These are phyloP conservation scores for Aureobasidium pullulans DNA, from an alignment of 2,329 filamentous ascomycete genomes.

Conservation along the genomic window DNA sequence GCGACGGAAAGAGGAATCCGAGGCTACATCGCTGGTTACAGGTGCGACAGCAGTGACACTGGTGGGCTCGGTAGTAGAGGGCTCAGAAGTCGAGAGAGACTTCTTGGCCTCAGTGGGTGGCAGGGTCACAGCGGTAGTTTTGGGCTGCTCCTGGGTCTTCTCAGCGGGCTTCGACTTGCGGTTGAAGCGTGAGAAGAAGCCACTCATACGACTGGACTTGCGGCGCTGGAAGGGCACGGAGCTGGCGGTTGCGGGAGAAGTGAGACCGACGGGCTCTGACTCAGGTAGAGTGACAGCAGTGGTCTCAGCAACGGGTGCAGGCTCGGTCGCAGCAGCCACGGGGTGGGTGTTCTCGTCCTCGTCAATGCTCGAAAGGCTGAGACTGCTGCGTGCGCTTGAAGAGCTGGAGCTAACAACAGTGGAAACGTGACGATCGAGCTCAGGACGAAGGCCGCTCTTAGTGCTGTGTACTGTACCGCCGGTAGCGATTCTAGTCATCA, in stretches of 20 bases:
- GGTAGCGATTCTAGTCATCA: background rate
- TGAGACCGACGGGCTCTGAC: background rate
- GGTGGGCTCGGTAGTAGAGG: background rate
- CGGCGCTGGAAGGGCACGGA: slow-evolving; percentile 15
- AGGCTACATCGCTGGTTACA: slow-evolving; percentile 5
- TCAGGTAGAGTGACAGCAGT: background rate
- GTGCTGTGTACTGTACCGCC: slow-evolving; percentile 2
- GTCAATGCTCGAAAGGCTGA: slow-evolving; percentile 15
- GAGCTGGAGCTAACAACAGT: slow-evolving; percentile 21
- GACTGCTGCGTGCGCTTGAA: slow-evolving; percentile 2
- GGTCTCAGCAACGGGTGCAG: background rate
- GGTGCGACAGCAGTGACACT: slow-evolving; percentile 8
- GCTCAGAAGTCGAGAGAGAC: slow-evolving; percentile 25
- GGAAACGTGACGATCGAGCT: slow-evolving; percentile 27
- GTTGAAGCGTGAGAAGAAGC: slow-evolving; percentile 32
- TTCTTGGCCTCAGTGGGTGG: slow-evolving; percentile 47
- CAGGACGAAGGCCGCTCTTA: slow-evolving; percentile 14
- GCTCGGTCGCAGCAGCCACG: background rate
- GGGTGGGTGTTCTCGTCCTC: slow-evolving; percentile 2
- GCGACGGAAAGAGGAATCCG: slow-evolving; percentile 11
- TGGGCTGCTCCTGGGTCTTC: slow-evolving; percentile 3
- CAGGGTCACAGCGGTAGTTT: slow-evolving; percentile 37
- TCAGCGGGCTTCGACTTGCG: slow-evolving; percentile 29
- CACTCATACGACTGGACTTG: slow-evolving; percentile 26
- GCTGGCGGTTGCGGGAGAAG: background rate